Base-by-base conservation (phyloP, 2,329 filamentous ascomycete genomes). In the Lachnellula occidentalis region DNA sequence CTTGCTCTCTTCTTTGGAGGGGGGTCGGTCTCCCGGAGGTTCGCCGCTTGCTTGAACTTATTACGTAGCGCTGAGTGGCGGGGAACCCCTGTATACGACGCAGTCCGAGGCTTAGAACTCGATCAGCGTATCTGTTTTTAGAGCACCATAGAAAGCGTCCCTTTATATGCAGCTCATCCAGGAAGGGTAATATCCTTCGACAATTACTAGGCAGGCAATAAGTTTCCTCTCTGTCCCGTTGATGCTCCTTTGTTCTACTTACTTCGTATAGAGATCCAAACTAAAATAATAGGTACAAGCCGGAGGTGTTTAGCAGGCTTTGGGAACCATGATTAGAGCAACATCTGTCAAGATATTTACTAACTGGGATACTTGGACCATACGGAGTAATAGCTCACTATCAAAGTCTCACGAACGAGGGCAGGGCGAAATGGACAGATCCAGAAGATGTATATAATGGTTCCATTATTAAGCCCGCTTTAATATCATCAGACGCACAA, bases 401-500 rank as follows among this genome's bases (percentile, higher is more conserved):
- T 15, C 19, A 45, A 24, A 45, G 43, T 31, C 22, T 24, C 43
- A 45, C 43, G 21, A n/a, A n/a, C n/a, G n/a, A n/a, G 12, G 4
- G 6, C 15, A 17, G 24, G 6, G 12, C 22, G 21, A 12, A 17
- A 31, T 14, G 3, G 41, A 12, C 3, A n/a, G 11, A 11, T 12
- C 12, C 21, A 19, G 27, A 31, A 43, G 41, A 45, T 45, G 22
- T 45, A 45, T 56, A 61, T 57, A 64, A 62, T 62, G 59, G 62
- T 61, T 62, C 63, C 57, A 59, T 61, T 66, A 67, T 66, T 67
- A 66, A 61, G 57, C 48, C 60, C 60, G 43, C 61, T 58, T 61
- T 64, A 58, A 61, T 61, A 53, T 62, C 59, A 62, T 62, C 56
- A 58, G 48, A 54, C 59, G 58, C 59, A 62, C 39, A 50, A 48